Conservation (phyloP, 495 filamentous ascomycete genomes). For the Neurospora sp. region DNA sequence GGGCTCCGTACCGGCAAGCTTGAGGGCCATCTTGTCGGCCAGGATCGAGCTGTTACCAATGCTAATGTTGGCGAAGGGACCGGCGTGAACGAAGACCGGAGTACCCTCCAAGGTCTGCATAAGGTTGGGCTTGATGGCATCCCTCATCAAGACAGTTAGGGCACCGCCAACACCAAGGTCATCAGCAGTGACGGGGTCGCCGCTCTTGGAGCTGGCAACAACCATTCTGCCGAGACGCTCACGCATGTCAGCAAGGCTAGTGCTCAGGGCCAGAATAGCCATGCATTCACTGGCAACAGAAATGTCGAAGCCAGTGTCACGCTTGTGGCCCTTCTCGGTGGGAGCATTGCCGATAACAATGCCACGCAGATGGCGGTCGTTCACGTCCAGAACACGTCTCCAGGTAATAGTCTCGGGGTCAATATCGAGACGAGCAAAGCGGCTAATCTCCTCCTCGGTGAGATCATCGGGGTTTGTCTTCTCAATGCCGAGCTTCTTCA, state of each 20-base stretch:
- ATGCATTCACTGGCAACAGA: constrained; percentile 97
- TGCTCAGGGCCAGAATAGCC: constrained; percentile 93
- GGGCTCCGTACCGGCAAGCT: constrained; percentile 90
- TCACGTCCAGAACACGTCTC: constrained; percentile 92
- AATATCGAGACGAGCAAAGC: constrained; percentile 88
- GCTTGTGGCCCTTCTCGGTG: constrained; percentile 77
- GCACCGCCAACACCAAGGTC: constrained; percentile 91
- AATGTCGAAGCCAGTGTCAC: constrained; percentile 91
- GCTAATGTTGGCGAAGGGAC: constrained; percentile 95
- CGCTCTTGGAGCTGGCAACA: constrained; percentile 72
- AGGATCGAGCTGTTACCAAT: constrained; percentile 93
- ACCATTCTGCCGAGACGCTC: constrained; percentile 95
- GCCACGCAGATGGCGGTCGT: constrained; percentile 84
- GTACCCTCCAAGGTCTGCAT: constrained; percentile 98
- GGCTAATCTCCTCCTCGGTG: constrained; percentile 75
- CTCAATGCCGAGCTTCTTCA: constrained; percentile 90
- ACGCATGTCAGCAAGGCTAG: constrained; percentile 77
- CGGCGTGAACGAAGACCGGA: constrained; percentile 93
- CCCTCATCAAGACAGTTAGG: constrained; percentile 88
- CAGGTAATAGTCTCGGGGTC: constrained; percentile 96
- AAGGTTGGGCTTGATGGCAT: constrained; percentile 96
- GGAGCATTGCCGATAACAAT: constrained; percentile 79
- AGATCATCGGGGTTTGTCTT: constrained; percentile 89
- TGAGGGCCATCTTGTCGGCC: constrained; percentile 89
- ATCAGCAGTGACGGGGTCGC: constrained; percentile 91